Evolutionary conservation across 441 rosid species (phyloP), one percentile per base, ranked within the genome.

Genomic region (Gossypium davidsonii): DNA sequence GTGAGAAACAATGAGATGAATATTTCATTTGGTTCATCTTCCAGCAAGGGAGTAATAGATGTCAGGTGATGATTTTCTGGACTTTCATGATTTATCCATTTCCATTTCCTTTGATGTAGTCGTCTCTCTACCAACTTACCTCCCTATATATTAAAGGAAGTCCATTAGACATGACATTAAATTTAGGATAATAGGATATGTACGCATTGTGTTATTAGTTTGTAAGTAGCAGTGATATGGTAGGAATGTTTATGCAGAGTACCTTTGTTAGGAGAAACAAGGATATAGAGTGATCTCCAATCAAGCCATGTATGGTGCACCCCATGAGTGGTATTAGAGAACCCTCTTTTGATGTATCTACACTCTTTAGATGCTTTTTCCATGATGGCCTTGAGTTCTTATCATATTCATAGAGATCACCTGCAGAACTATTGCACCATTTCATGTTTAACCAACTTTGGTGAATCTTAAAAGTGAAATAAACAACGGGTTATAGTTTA

Each of bases 201-300:
- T 51, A 8, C 59, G 17, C 1, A 15, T 4, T 70, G 21, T 56
- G 52, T 53, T 18, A 37, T 53, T 57, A 37, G 20, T 57, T 39
- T 55, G 12, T 39, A 6, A 31, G 69, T 14, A 49, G 61, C 14
- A 51, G 28, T 60, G n/a, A 74, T 55, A 15, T 44, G 28, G 55
- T 21, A 34, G 51, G 26, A 31, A 55, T 60, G 21, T 44, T 17
- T 18, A n/a, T 17, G 6, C 20, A 46, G 62, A 60, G 4, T 84
- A 87, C 92, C 94, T 90, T 86, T 1, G 92, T 84, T 79, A 90
- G 75, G 57, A 90, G 94, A 74, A 88, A 88, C 58, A 88, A 74
- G 6, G 94, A 90, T 48, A 75, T 57, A 3, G 85, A 86, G 72
- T 78, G 75, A 31, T 88, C 90, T 73, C 89, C 89, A 15, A 44